Evolutionary conservation across 2,329 filamentous ascomycete species (phyloP), one percentile per base, ranked within the genome.

Genomic region (Geosmithia morbida): DNA sequence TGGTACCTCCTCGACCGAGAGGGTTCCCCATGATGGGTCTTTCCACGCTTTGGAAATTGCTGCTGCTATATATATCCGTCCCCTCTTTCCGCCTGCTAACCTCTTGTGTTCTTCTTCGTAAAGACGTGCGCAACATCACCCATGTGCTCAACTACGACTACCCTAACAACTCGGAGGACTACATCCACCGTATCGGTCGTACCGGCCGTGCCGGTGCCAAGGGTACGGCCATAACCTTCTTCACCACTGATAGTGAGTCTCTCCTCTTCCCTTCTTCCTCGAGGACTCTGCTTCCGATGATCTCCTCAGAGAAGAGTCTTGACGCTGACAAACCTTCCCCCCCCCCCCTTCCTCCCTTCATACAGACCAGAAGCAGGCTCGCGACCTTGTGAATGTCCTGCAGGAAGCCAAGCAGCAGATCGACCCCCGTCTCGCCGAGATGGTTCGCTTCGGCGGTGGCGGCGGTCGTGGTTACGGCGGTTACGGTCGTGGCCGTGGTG

Each of bases 111-210:
- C 62, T 60, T 62, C 64, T 6, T 30, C 11, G 33, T 37, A 37
- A 96, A 97, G 92, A 98, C 85, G 92, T 98, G 75, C 90, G 89
- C 74, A 94, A 98, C 79, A 98, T 98, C 75, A 97, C 92, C 71
- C 92, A 98, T 74, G 92, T 98, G 71, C 79, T 98, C 73, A 97
- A 97, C 82, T 96, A 97, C 86, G 92, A 97, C 68, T 97, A 97
- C 71, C 90, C 90, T 67, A 97, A 97, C 76, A 97, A 97, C 70
- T 81, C 92, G 61, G 92, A 98, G 73, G 90, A 97, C 64, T 97
- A 97, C 62, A 94, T 97, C 57, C 92, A 96, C 65, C 85, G 92
- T 66, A 92, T 90, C 67, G 92, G 92, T 60, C 85, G 92, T 71
- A 97, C 92, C 59, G 90, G 92, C 59, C 86, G 90, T 75, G 90